Evolutionary conservation across 768 basidiomycete genomes (phyloP).

Genomic region (Coprinellus aureogranulatus): DNA sequence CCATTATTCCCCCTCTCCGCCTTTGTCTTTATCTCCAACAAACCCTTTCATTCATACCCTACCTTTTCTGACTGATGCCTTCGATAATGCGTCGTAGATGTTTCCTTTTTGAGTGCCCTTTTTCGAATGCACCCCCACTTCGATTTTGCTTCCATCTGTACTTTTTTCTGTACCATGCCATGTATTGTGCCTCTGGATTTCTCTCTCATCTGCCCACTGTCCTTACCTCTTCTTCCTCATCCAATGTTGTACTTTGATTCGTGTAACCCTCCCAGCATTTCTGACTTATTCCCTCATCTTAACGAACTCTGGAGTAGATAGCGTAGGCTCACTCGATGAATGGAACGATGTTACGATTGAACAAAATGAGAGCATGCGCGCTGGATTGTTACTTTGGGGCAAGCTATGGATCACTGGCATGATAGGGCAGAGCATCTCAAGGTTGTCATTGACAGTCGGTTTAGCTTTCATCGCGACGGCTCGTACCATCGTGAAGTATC

Average conservation of each 20-base stretch:
- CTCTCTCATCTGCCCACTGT: background rate
- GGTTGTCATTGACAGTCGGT: too few species aligned
- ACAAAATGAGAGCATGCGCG: too few species aligned
- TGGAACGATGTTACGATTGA: too few species aligned
- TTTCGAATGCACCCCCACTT: background rate
- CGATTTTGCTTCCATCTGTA: background rate
- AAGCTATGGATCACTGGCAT: too few species aligned
- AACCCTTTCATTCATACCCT: background rate
- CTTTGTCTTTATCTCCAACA: too few species aligned
- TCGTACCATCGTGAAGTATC: too few species aligned
- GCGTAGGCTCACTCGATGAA: background rate
- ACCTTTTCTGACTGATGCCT: background rate
- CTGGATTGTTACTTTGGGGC: too few species aligned
- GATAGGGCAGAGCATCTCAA: too few species aligned
- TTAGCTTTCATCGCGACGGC: too few species aligned
- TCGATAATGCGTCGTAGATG: background rate
- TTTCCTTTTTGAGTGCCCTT: background rate
- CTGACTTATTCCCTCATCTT: background rate
- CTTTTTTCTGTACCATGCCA: background rate
- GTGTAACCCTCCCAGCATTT: too few species aligned
- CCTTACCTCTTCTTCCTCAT: background rate
- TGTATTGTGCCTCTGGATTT: background rate
- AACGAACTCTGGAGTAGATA: constrained; percentile 2
- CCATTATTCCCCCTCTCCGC: background rate
- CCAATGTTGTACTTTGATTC: background rate